Evolutionary conservation across 1,284 basidiomycete species (phyloP).

Genomic region (Albatrellus sp.): DNA sequence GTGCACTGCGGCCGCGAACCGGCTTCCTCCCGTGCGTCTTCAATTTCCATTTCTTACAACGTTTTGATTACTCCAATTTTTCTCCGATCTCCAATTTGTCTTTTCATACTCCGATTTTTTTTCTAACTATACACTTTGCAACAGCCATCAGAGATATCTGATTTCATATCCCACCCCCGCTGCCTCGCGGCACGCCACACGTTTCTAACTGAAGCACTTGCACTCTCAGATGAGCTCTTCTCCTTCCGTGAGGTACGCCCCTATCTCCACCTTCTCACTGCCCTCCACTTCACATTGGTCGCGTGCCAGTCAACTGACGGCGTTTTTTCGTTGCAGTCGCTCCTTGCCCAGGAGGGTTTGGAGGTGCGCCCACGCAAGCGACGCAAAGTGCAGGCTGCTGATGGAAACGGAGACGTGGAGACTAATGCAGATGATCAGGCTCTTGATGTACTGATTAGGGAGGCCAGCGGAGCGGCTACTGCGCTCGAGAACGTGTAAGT

Average conservation of each 20-base stretch:
- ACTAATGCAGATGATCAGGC: constrained; percentile 10
- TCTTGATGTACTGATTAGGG: constrained; percentile 12
- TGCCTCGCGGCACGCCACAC: constrained; percentile 21
- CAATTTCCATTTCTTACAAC: constrained; percentile 3
- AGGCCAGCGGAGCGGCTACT: constrained; percentile 31
- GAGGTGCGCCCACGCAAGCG: constrained; percentile 11
- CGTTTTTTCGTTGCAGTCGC: constrained; percentile 8
- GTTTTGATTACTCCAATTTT: neutral
- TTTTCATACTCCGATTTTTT: constrained; percentile 5
- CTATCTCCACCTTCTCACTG: constrained; percentile 6
- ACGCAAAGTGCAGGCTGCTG: constrained; percentile 8
- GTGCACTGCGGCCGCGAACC: constrained; percentile 49
- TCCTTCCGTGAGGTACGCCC: constrained; percentile 48
- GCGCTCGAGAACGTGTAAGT: constrained; percentile 46
- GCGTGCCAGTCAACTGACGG: neutral
- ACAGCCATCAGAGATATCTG: constrained; percentile 21
- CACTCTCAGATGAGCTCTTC: constrained; percentile 55
- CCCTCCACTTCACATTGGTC: neutral
- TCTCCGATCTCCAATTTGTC: constrained; percentile 9
- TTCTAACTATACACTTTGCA: neutral
- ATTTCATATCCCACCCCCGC: constrained; percentile 12
- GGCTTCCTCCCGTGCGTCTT: constrained; percentile 38
- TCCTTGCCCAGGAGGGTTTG: constrained; percentile 9
- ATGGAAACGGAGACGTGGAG: constrained; percentile 1
- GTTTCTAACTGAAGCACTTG: constrained; percentile 45